These are phyloP conservation scores for Blastobotrys americana DNA, from an alignment of 805 yeast genomes.

Conservation along the genomic window DNA sequence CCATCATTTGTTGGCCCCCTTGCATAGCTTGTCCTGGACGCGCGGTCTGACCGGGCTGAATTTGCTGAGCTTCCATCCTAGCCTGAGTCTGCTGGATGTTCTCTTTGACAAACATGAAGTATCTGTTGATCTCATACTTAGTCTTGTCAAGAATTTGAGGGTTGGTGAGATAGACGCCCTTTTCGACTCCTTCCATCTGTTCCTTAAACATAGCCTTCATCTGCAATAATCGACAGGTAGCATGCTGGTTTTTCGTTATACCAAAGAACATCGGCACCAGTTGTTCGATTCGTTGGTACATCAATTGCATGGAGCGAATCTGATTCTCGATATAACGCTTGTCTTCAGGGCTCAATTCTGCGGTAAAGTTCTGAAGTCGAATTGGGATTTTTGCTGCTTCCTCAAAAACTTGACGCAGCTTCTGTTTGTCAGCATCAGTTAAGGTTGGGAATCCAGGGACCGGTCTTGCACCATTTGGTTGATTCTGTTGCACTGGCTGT, in stretches of 20 bases:
- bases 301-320: conserved; percentile 41
- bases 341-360: conserved; percentile 53
- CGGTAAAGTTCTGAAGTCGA: conserved; percentile 55
- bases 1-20: conserved; percentile 10
- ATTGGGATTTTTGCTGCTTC: conserved; percentile 65
- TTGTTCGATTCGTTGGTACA: conserved; percentile 63
- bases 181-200: conserved; percentile 60
- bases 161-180: conserved; percentile 61
- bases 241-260: conserved; percentile 65
- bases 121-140: conserved; percentile 63
- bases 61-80: conserved; percentile 4
- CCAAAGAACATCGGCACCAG: conserved; percentile 72
- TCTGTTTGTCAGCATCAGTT: conserved; percentile 48
- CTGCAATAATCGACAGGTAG: conserved; percentile 68
- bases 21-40: conserved; percentile 1
- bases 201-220: conserved; percentile 72
- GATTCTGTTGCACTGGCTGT: conserved; percentile 19
- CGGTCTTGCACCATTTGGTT: conserved; percentile 20
- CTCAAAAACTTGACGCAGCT: conserved; percentile 53
- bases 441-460: conserved; percentile 39
- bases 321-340: conserved; percentile 49
- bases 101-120: conserved; percentile 66
- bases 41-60: neutral
- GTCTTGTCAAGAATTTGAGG: conserved; percentile 65
- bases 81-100: conserved; percentile 35